Evolutionary conservation across 257 asterid species (phyloP), one percentile per base, ranked within the genome.

Genomic region (Lithospermum erythrorhizon): DNA sequence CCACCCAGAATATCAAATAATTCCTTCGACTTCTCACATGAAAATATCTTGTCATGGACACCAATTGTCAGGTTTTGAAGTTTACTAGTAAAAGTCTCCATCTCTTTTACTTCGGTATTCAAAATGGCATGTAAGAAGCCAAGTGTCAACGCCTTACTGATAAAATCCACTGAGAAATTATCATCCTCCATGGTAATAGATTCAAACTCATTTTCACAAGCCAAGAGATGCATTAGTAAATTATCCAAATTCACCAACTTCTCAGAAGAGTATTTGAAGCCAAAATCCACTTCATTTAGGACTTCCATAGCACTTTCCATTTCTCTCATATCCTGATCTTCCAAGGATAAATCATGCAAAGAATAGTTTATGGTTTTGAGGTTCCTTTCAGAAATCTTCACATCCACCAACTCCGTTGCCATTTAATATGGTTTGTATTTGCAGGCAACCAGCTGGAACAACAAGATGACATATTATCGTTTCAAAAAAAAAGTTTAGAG

Each of bases 191-290:
- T 63, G 51, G 68, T 76, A 21, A 65, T 72, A 13, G 81, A 67
- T 70, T 75, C 81, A 49, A 80, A 64, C 64, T 86, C 81, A 57
- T 63, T 79, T 69, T 74, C 83, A 61, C 72, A 73, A 1, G 83
- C 71, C 65, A 74, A 68, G 49, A 82, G 71, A 53, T 24, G 73
- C 72, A 72, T 59, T 62, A 91, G 73, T 27, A 91, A 89, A 61
- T 76, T 74, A 67, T 83, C 89, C 61, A 91, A 68, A 76, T 82
- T 81, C 56, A 62, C 69, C 65, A 86, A 71, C 69, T 91, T 91
- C 67, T 84, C 82, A 2, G 90, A 83, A 65, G 82, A 64, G 77
- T 71, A 75, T 45, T 80, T 82, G 51, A 84, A 62, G 68, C 78
- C 77, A 65, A 76, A 58, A 55, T 76, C 81, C 55, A 73, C 78